These are phyloP conservation scores for Gaillardinia entomophila DNA, from an alignment of 805 yeast species.

Conservation along the genomic window DNA sequence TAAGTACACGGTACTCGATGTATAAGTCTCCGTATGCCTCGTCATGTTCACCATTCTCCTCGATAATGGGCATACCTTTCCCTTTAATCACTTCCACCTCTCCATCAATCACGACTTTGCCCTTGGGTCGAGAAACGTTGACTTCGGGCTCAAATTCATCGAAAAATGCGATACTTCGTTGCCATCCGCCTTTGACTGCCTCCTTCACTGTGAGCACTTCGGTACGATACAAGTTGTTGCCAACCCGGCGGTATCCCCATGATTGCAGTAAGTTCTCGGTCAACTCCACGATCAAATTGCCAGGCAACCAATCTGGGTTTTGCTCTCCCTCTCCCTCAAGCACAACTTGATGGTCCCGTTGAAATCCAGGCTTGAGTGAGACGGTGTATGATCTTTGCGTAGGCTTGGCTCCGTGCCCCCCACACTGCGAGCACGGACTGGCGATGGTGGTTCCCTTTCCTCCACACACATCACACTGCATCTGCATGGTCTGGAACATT, in stretches of 20 bases:
- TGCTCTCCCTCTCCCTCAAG: conserved; percentile 78
- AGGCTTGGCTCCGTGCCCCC: conserved; percentile 61
- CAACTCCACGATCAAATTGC: conserved; percentile 65
- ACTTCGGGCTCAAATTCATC: conserved; percentile 46
- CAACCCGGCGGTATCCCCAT: conserved; percentile 83
- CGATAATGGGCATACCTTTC: conserved; percentile 77
- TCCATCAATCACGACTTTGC: conserved; percentile 54
- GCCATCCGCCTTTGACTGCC: conserved; percentile 79
- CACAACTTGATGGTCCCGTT: conserved; percentile 51
- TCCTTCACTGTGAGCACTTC: conserved; percentile 72
- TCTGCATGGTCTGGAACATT: conserved; percentile 81
- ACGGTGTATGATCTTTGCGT: conserved; percentile 54
- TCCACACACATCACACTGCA: conserved; percentile 70
- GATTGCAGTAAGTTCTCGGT: conserved; percentile 51
- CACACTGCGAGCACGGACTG: conserved; percentile 62
- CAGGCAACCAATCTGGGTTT: conserved; percentile 76
- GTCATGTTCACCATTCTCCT: conserved; percentile 21
- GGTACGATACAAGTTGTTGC: conserved; percentile 67
- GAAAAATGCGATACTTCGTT: conserved; percentile 56
- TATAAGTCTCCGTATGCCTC: conserved; percentile 29
- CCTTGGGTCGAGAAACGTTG: conserved; percentile 38
- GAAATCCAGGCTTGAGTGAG: conserved; percentile 65
- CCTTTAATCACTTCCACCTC: conserved; percentile 67
- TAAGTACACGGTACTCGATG: conserved; percentile 10
- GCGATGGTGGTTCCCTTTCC: conserved; percentile 71